phyloP scores from a whole-genome alignment of 78 protist species.

The Salpingoeca rosetta region DNA sequence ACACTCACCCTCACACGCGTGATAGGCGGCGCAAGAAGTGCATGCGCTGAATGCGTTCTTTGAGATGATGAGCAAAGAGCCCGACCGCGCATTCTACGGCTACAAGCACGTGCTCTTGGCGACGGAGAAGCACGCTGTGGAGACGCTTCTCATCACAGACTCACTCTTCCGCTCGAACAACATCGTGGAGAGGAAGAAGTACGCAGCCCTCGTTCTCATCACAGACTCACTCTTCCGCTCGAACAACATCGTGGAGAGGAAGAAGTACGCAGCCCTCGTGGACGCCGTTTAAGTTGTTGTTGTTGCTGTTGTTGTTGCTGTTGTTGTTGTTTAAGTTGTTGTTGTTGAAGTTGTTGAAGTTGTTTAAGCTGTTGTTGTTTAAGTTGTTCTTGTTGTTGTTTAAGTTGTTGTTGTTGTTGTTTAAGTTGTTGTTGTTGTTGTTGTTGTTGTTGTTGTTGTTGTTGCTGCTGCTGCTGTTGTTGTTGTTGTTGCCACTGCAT shows the following conservation, averaged over 20 bases:
- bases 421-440: too few relatives aligned
- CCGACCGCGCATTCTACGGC: conserved; percentile 75
- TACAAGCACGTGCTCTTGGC: conserved; percentile 62
- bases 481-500: too few relatives aligned
- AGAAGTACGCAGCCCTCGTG: conserved; percentile 51
- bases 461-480: too few relatives aligned
- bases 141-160: conserved; percentile 62
- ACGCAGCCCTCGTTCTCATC: conserved; percentile 55
- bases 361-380: conserved; percentile 60
- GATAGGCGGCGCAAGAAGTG: conserved; percentile 63
- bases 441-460: too few relatives aligned
- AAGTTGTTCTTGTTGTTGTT: too few relatives aligned
- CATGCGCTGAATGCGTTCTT: conserved; percentile 42
- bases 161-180: conserved; percentile 62
- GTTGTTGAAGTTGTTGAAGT: conserved; percentile 58
- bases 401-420: too few relatives aligned
- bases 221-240: conserved; percentile 67
- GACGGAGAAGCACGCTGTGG: conserved; percentile 55
- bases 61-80: conserved; percentile 43
- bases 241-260: conserved; percentile 50
- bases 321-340: conserved; percentile 52
- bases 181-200: conserved; percentile 50
- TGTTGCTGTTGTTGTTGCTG: conserved; percentile 58
- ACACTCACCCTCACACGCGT: neutral
- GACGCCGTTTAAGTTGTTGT: conserved; percentile 60